These are phyloP conservation scores for Ustulina deusta DNA, from an alignment of 2,329 filamentous ascomycete genomes.

Conservation along the genomic window DNA sequence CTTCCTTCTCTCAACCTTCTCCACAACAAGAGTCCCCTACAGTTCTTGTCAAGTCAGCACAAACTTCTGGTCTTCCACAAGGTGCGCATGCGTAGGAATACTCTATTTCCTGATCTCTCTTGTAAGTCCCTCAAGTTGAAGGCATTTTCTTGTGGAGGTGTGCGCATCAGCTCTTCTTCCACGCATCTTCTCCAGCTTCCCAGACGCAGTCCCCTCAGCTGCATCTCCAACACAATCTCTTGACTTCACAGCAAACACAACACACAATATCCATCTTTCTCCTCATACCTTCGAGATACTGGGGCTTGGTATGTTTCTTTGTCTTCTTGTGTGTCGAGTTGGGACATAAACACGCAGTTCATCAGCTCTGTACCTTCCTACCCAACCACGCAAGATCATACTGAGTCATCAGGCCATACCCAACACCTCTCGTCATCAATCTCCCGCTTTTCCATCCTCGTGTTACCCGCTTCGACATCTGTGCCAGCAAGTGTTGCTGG, in stretches of 20 bases:
- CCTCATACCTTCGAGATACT: neutral
- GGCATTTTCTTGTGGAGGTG: neutral
- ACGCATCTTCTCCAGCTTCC: neutral
- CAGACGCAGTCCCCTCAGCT: neutral
- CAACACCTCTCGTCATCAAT: neutral
- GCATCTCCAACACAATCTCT: conserved; percentile 1
- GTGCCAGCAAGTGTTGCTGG: neutral
- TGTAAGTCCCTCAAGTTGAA: neutral
- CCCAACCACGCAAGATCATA: neutral
- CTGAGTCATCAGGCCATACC: neutral
- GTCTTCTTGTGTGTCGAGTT: neutral
- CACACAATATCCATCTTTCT: neutral
- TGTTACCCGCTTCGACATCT: neutral
- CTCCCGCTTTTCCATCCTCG: neutral
- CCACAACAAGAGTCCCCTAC: neutral
- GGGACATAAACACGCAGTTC: neutral
- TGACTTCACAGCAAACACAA: neutral
- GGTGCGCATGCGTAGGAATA: neutral
- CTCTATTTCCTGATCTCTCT: neutral
- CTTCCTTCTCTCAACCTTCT: conserved; percentile 9
- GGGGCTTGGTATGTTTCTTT: neutral
- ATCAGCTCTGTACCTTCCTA: neutral
- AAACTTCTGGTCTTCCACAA: neutral
- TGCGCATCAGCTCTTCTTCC: neutral
- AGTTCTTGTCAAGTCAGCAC: neutral